Conservation (phyloP, 2,329 filamentous ascomycete genomes). For the Septoria petroselini region DNA sequence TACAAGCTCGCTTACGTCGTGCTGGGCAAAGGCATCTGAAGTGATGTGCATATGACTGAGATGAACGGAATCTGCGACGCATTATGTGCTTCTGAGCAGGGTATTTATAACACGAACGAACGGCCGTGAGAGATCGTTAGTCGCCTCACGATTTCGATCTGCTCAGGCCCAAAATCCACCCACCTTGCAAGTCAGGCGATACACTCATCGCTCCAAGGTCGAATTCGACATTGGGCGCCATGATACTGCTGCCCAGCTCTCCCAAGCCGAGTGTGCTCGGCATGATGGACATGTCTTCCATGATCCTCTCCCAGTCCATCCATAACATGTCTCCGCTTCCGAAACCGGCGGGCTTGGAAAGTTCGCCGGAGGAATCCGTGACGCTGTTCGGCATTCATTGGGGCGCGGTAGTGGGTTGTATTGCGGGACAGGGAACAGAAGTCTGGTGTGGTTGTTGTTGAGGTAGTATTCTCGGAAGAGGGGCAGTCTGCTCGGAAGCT, state of each 20-base stretch:
- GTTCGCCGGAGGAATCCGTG: slow-evolving; percentile 3
- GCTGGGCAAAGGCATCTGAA: background rate
- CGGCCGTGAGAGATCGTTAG: too few relatives aligned
- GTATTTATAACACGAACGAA: too few relatives aligned
- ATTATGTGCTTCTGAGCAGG: too few relatives aligned
- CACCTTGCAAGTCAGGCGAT: background rate
- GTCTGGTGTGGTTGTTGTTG: too few relatives aligned
- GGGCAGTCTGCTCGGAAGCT: too few relatives aligned
- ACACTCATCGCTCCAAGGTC: background rate
- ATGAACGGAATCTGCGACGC: too few relatives aligned
- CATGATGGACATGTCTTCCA: slow-evolving; percentile 25
- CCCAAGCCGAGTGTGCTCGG: slow-evolving; percentile 2
- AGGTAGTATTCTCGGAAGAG: too few relatives aligned
- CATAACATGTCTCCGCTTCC: slow-evolving; percentile 20
- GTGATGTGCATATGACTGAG: background rate
- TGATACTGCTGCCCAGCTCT: background rate
- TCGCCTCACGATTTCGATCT: too few relatives aligned
- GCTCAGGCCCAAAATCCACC: background rate
- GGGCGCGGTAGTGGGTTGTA: background rate
- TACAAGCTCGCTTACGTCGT: too few relatives aligned
- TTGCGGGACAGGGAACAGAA: background rate
- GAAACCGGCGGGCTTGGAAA: background rate
- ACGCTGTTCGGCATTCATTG: background rate
- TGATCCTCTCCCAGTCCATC: slow-evolving; percentile 31
- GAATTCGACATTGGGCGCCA: background rate